These are phyloP conservation scores for Backusella psychrophila DNA, from an alignment of 192 early-diverging fungal genomes.

Conservation along the genomic window DNA sequence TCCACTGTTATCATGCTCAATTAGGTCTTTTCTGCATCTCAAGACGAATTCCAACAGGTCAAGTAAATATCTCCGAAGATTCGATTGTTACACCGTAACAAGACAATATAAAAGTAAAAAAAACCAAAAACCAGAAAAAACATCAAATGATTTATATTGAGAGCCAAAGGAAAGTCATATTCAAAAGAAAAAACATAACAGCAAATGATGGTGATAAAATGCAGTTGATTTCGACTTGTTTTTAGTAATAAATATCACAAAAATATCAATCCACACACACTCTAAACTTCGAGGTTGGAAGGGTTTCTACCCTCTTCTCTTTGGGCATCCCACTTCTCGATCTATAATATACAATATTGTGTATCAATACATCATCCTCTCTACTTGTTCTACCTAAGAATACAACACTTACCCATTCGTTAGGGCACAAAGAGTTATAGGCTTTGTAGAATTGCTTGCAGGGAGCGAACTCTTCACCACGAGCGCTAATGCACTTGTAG, in stretches of 20 bases:
- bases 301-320: constrained; percentile 47
- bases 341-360: constrained; percentile 27
- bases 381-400: not conserved
- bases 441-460: constrained; percentile 89
- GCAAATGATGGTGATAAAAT: not conserved
- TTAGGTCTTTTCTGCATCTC: not conserved
- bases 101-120: not conserved
- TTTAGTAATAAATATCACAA: constrained; percentile 2
- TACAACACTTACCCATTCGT: constrained; percentile 77
- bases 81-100: not conserved
- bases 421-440: constrained; percentile 88
- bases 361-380: not conserved
- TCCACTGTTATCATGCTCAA: not conserved
- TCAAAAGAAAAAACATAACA: not conserved
- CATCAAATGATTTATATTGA: not conserved
- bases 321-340: constrained; percentile 45
- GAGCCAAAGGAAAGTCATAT: not conserved
- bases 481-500: constrained; percentile 83
- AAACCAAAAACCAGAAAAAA: not conserved
- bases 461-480: constrained; percentile 93
- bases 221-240: not conserved
- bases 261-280: not conserved
- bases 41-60: not conserved
- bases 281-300: constrained; percentile 43
- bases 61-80: not conserved